A percentile compares a stretch with the other conserved stretches of the same genome.
Conservation (phyloP, 2,329 filamentous ascomycete genomes). For the Colletotrichum nymphaeae region DNA sequence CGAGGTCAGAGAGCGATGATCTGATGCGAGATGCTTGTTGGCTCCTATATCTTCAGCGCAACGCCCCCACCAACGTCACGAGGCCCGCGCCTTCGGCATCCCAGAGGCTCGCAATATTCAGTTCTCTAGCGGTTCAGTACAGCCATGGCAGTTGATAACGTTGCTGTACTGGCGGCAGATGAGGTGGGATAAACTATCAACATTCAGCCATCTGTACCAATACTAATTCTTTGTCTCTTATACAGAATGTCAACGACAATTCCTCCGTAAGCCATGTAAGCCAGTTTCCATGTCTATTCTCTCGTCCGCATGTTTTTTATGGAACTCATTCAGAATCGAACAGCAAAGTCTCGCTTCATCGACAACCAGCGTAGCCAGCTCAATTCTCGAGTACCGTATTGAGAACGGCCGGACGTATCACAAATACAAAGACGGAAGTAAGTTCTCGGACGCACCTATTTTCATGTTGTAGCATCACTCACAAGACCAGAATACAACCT, state of each 20-base stretch:
- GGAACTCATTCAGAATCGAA: neutral
- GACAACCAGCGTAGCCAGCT: neutral
- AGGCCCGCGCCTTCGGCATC: too few species aligned
- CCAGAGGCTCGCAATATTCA: too few species aligned
- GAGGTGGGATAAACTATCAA: neutral
- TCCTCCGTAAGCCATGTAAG: neutral
- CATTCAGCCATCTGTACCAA: too few species aligned
- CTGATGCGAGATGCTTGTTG: too few species aligned
- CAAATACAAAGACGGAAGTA: conserved; percentile 36
- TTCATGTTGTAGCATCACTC: neutral
- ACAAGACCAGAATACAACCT: neutral
- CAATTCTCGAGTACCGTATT: neutral
- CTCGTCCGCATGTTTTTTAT: too few species aligned
- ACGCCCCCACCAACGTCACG: too few species aligned
- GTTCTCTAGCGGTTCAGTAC: too few species aligned
- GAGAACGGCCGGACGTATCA: conserved; percentile 53
- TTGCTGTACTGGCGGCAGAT: neutral
- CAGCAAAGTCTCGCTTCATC: neutral
- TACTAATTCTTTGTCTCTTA: neutral
- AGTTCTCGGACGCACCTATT: neutral
- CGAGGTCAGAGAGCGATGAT: neutral
- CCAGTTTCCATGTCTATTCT: too few species aligned
- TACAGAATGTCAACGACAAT: neutral
- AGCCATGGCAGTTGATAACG: neutral
- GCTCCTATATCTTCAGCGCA: too few species aligned